Percentiles rank a stretch among this genome's conserved stretches.
Conservation (phyloP, 2,329 filamentous ascomycete genomes). For the Claviceps sp. region DNA sequence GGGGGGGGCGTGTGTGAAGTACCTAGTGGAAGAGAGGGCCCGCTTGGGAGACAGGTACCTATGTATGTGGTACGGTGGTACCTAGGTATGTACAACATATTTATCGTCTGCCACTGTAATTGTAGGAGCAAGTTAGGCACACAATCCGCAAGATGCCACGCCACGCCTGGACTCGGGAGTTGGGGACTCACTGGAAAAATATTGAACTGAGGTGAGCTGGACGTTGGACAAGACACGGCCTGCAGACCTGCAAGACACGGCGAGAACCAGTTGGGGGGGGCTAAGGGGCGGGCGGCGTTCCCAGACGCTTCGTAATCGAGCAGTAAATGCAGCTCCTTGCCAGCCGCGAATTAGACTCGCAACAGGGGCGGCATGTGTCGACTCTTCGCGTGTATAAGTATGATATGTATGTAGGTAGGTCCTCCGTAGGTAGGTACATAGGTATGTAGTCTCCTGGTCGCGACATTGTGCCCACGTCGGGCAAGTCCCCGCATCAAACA, state of each 20-base stretch:
- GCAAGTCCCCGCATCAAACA: background rate
- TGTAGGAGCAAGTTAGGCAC: background rate
- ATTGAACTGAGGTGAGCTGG: background rate
- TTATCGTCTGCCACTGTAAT: background rate
- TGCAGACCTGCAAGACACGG: background rate
- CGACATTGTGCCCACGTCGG: background rate
- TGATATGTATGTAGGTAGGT: background rate
- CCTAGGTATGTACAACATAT: background rate
- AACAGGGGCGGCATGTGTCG: background rate
- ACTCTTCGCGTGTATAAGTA: background rate
- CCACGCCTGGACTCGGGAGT: background rate
- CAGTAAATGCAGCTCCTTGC: background rate
- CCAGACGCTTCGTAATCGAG: background rate
- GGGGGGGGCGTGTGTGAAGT: background rate
- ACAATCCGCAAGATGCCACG: background rate
- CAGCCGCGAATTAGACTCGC: background rate
- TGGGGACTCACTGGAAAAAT: background rate
- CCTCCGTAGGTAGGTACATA: no score
- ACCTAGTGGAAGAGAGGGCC: background rate
- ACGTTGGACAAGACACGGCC: background rate
- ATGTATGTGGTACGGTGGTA: background rate
- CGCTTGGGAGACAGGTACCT: background rate
- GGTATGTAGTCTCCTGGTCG: no score
- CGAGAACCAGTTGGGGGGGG: background rate
- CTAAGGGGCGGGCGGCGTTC: background rate